A percentile compares a stretch with the other conserved stretches of the same genome.
Evolutionary conservation across 306 rosid species (phyloP).

Genomic region (Fragaria vesca): DNA sequence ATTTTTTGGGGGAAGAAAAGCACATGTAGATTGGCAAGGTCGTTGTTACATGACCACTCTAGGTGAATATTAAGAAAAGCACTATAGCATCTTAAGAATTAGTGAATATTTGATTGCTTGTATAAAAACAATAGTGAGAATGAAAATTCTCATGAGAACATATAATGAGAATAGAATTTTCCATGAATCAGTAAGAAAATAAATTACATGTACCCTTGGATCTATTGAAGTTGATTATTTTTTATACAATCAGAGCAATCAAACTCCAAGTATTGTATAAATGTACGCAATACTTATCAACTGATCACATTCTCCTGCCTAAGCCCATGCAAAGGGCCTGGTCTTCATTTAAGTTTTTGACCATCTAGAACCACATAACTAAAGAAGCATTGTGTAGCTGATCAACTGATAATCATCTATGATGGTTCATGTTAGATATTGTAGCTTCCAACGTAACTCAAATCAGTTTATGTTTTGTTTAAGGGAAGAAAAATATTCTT

Average conservation of each 20-base stretch:
- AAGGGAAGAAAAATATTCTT: neutral
- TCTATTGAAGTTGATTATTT: neutral
- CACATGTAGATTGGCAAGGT: neutral
- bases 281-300: neutral
- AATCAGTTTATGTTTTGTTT: neutral
- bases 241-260: neutral
- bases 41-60: neutral
- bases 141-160: neutral
- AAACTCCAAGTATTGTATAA: neutral
- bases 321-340: neutral
- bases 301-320: neutral
- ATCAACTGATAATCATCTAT: neutral
- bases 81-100: neutral
- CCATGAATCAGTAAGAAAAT: neutral
- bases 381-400: neutral
- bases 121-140: neutral
- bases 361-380: neutral
- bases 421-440: neutral
- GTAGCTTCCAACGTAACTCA: neutral
- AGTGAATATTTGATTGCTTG: neutral
- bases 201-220: neutral
- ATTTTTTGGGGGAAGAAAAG: neutral
- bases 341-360: neutral
- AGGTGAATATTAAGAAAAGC: neutral
- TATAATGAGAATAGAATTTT: neutral